phyloP scores from a whole-genome alignment of 2,329 filamentous ascomycete species.

The Trichoderma gracile region DNA sequence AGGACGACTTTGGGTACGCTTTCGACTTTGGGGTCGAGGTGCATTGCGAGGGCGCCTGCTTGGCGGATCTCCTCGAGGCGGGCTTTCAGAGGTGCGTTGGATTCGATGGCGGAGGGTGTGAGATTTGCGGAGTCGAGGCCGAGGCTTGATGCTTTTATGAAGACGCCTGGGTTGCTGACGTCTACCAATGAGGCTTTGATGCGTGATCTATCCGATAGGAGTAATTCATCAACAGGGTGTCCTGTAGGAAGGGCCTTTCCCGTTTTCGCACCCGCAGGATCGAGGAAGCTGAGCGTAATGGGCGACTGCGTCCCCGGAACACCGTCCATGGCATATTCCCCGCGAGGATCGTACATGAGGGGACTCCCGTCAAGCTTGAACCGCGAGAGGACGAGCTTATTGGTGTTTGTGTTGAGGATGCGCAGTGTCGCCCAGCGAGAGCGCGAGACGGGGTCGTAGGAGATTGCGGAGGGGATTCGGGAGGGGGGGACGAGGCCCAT shows the following conservation, averaged over 20 bases:
- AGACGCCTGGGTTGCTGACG: slow-evolving; percentile 64
- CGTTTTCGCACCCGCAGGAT: slow-evolving; percentile 65
- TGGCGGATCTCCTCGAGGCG: slow-evolving; percentile 58
- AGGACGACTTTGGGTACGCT: slow-evolving; percentile 64
- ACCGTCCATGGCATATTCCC: slow-evolving; percentile 63
- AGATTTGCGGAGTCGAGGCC: slow-evolving; percentile 50
- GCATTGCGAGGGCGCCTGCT: slow-evolving; percentile 61
- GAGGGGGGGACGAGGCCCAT: slow-evolving; percentile 32
- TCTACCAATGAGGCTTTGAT: slow-evolving; percentile 60
- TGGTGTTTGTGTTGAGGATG: slow-evolving; percentile 72
- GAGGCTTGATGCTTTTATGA: slow-evolving; percentile 57
- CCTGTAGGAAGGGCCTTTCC: slow-evolving; percentile 55
- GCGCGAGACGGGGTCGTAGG: slow-evolving; percentile 33
- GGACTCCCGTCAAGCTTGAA: slow-evolving; percentile 52
- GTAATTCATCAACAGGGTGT: slow-evolving; percentile 52
- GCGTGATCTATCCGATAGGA: slow-evolving; percentile 38
- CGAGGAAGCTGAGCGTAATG: slow-evolving; percentile 61
- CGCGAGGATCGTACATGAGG: slow-evolving; percentile 38
- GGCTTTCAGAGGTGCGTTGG: slow-evolving; percentile 44
- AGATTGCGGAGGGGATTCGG: slow-evolving; percentile 24
- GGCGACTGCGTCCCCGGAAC: slow-evolving; percentile 59
- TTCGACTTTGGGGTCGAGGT: slow-evolving; percentile 47
- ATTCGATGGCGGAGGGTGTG: slow-evolving; percentile 55
- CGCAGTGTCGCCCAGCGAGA: slow-evolving; percentile 51
- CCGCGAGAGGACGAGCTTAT: slow-evolving; percentile 60